Evolutionary conservation across 1,139 yeast species (phyloP).

Genomic region (Geotrichum australiense): DNA sequence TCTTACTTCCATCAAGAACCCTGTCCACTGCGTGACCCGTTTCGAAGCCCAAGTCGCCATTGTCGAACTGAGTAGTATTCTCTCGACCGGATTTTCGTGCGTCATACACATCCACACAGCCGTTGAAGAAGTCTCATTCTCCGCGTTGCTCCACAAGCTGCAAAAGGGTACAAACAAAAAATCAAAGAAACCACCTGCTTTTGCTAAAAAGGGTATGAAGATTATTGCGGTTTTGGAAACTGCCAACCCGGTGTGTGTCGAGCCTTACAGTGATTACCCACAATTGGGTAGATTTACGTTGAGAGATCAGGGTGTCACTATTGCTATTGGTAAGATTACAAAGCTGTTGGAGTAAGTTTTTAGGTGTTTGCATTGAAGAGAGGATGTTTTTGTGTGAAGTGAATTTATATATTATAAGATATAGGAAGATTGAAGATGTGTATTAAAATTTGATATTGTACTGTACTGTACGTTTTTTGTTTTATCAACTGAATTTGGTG

Average conservation of each 20-base stretch:
- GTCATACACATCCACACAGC: constrained; percentile 99
- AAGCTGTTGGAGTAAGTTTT: constrained; percentile 35
- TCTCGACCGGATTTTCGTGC: constrained; percentile 94
- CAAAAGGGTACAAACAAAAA: constrained; percentile 96
- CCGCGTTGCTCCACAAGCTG: constrained; percentile 80
- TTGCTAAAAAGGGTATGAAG: constrained; percentile 99
- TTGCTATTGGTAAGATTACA: constrained; percentile 93
- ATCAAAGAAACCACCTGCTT: constrained; percentile 95
- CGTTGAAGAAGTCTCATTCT: constrained; percentile 84
- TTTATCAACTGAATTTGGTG: too few relatives aligned
- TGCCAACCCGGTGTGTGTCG: constrained; percentile 83
- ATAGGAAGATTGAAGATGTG: too few relatives aligned
- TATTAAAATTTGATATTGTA: too few relatives aligned
- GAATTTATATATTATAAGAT: too few relatives aligned
- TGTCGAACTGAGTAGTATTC: constrained; percentile 88
- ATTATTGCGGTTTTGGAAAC: constrained; percentile 86
- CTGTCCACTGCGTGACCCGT: constrained; percentile 82
- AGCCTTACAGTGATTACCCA: constrained; percentile 83
- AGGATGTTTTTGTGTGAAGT: too few relatives aligned
- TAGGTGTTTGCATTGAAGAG: not conserved
- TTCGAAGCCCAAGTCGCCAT: constrained; percentile 97
- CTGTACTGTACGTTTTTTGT: too few relatives aligned
- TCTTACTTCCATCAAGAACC: constrained; percentile 74
- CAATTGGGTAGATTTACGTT: constrained; percentile 96
- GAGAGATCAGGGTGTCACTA: constrained; percentile 96